A percentile compares a stretch with the other conserved stretches of the same genome.
Conservation (phyloP, 2,329 filamentous ascomycete species). For the Stachybotrys elegans region DNA sequence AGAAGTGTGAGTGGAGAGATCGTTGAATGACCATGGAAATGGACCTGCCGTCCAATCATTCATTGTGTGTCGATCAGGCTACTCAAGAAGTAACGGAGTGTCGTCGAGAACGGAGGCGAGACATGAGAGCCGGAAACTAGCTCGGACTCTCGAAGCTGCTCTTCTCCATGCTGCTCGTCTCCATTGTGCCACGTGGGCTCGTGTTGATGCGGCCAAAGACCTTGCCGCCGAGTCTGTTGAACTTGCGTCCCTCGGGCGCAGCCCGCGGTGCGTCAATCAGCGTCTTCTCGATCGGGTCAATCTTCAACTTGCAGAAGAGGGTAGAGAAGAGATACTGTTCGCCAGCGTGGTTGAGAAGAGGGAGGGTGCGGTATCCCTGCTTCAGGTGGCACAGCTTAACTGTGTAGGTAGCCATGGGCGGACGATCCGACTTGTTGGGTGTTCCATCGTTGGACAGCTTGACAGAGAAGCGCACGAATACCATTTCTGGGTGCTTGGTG, state of each 20-base stretch:
- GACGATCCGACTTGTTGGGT: conserved; percentile 49
- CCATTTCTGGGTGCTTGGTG: conserved; percentile 89
- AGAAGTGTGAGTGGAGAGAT: not conserved
- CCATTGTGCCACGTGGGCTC: conserved; percentile 48
- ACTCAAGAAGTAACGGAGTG: too few relatives aligned
- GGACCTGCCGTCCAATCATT: too few relatives aligned
- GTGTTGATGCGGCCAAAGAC: conserved; percentile 52
- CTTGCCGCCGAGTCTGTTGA: conserved; percentile 52
- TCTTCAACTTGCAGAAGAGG: conserved; percentile 83
- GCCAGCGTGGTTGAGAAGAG: conserved; percentile 80
- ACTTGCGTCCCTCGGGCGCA: conserved; percentile 39
- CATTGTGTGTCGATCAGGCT: too few relatives aligned
- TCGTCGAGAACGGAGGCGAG: not conserved
- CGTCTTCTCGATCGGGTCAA: conserved; percentile 51
- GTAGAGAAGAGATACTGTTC: conserved; percentile 95
- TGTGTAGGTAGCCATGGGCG: conserved; percentile 80
- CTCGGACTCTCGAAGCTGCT: conserved; percentile 36
- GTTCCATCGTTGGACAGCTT: conserved; percentile 78
- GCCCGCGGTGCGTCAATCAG: conserved; percentile 46
- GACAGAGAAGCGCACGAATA: conserved; percentile 91
- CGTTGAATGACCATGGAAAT: too few relatives aligned
- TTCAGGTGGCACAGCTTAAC: conserved; percentile 87
- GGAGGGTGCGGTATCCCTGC: conserved; percentile 88
- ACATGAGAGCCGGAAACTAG: not conserved
- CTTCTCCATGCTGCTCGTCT: conserved; percentile 46